A percentile compares a stretch with the other conserved stretches of the same genome.
Conservation (phyloP, 192 early-diverging fungal genomes). For the Entomortierella lignicola region DNA sequence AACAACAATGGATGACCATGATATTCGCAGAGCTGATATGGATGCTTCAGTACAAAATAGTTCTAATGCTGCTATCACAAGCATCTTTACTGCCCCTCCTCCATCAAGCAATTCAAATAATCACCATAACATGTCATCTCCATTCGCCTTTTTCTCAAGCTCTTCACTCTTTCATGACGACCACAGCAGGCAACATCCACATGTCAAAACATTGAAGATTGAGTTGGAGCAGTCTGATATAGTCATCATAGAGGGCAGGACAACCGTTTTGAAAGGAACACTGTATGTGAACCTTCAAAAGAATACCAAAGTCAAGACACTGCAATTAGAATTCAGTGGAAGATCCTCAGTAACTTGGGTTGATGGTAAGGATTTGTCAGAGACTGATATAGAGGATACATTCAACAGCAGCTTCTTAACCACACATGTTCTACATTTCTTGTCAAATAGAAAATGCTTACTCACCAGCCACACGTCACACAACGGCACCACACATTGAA, state of each 20-base stretch:
- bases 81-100: slow-evolving; percentile 19
- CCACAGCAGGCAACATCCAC: neutral
- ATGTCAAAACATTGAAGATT: slow-evolving; percentile 26
- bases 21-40: neutral
- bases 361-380: slow-evolving; percentile 46
- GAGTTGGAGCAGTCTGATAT: slow-evolving; percentile 10
- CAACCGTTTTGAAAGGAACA: slow-evolving; percentile 16
- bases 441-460: slow-evolving; percentile 28
- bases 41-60: neutral
- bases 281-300: slow-evolving; percentile 30
- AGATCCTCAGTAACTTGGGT: slow-evolving; percentile 38
- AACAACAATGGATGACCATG: slow-evolving; percentile 3
- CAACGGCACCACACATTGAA: slow-evolving; percentile 30
- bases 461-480: slow-evolving; percentile 28
- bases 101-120: slow-evolving; percentile 1
- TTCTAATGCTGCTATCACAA: neutral
- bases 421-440: neutral
- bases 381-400: too few species aligned
- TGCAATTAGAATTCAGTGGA: slow-evolving; percentile 40
- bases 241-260: slow-evolving; percentile 8
- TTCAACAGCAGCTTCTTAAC: too few species aligned
- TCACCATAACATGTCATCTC: slow-evolving; percentile 13
- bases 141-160: slow-evolving; percentile 15
- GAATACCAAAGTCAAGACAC: slow-evolving; percentile 40
- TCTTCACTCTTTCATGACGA: neutral